Percentiles rank a stretch among this genome's conserved stretches.
Conservation (phyloP, 2,329 filamentous ascomycete species). For the Lecanicillium sp. region DNA sequence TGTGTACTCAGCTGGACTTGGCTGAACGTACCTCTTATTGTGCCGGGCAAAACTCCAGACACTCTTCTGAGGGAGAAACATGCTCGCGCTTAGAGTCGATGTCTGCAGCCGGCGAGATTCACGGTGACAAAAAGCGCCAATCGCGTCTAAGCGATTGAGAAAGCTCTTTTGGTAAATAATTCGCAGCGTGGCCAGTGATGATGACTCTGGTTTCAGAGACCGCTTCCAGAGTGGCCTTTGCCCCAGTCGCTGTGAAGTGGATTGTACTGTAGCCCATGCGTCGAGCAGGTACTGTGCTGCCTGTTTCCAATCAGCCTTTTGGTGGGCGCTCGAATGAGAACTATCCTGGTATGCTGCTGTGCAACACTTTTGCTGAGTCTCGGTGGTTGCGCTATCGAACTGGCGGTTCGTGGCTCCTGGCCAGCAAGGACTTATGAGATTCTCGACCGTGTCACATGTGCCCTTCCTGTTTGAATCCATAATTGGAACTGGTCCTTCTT, state of each 20-base stretch:
- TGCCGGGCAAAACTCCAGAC: conserved; percentile 42
- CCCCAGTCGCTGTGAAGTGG: background rate
- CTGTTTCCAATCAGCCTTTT: conserved; percentile 8
- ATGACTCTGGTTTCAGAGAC: background rate
- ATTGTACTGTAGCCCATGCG: no score
- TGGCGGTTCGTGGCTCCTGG: no score
- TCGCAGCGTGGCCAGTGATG: background rate
- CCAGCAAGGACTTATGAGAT: no score
- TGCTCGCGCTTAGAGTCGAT: conserved; percentile 45
- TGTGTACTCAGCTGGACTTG: conserved; percentile 18
- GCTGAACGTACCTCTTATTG: conserved; percentile 11
- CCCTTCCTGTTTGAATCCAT: no score
- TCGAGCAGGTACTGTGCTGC: background rate
- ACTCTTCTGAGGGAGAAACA: conserved; percentile 42
- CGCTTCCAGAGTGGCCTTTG: background rate
- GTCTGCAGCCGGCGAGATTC: conserved; percentile 40
- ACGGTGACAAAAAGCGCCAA: conserved; percentile 40
- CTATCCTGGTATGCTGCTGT: no score
- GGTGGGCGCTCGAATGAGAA: no score
- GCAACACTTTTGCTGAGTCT: no score
- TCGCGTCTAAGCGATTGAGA: conserved; percentile 40
- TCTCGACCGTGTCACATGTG: no score
- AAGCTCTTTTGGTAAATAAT: conserved; percentile 30
- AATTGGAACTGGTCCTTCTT: no score
- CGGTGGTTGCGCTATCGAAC: no score